phyloP scores from a whole-genome alignment of 176 grass and related monocot genomes.

The Juncus inflexus region DNA sequence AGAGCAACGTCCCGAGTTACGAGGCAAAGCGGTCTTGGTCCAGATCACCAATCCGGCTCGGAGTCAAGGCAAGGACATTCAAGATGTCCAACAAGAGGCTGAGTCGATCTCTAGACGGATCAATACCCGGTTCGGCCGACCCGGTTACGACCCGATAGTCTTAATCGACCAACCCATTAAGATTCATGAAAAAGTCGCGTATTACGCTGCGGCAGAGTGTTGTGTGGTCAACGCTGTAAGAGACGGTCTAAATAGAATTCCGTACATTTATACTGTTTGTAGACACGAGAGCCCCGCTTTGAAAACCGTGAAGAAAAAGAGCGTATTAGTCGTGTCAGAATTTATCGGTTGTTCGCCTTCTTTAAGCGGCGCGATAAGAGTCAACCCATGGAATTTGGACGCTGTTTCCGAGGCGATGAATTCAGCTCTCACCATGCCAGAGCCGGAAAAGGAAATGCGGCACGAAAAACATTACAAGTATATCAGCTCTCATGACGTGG shows the following conservation, averaged over 20 bases:
- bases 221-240: constrained; percentile 78
- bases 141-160: constrained; percentile 69
- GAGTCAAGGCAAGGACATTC: constrained; percentile 81
- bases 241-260: constrained; percentile 86
- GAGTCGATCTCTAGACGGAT: constrained; percentile 59
- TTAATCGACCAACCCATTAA: constrained; percentile 49
- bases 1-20: constrained; percentile 51
- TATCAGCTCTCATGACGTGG: constrained; percentile 79
- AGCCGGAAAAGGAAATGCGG: constrained; percentile 68
- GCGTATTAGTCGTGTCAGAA: constrained; percentile 76
- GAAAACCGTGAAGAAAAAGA: constrained; percentile 47
- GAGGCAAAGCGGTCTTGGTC: constrained; percentile 57
- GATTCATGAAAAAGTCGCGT: constrained; percentile 64
- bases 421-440: constrained; percentile 49
- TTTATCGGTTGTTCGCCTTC: constrained; percentile 93
- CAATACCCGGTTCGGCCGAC: constrained; percentile 55
- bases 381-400: constrained; percentile 91
- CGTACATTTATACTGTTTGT: constrained; percentile 90
- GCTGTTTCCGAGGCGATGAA: constrained; percentile 77
- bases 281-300: constrained; percentile 54
- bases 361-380: constrained; percentile 75
- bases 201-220: constrained; percentile 75
- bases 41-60: constrained; percentile 85
- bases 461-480: constrained; percentile 98
- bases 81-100: constrained; percentile 74